Percentiles rank a stretch among this genome's conserved stretches.
Evolutionary conservation across 306 rosid genomes (phyloP).

Genomic region (Glycine tomentella): DNA sequence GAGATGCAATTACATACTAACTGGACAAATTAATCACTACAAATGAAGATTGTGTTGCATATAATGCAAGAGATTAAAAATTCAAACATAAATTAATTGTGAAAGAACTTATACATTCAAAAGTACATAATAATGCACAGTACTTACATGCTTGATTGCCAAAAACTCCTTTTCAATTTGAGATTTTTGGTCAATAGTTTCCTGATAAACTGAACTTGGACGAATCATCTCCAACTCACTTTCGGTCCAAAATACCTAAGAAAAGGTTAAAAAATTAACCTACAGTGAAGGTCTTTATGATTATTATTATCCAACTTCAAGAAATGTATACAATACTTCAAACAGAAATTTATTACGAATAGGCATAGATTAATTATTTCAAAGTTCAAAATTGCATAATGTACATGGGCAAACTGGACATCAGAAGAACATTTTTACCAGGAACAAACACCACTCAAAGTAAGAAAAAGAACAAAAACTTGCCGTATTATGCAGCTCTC

Average conservation of each 20-base stretch:
- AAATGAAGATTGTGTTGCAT: not conserved
- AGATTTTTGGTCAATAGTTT: constrained; percentile 67
- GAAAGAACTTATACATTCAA: constrained; percentile 1
- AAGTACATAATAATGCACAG: constrained; percentile 32
- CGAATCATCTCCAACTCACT: constrained; percentile 80
- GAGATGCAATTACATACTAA: constrained; percentile 10
- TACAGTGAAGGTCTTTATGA: not conserved
- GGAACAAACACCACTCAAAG: not conserved
- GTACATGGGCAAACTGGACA: not conserved
- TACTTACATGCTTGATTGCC: constrained; percentile 59
- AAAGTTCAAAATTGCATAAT: constrained; percentile 28
- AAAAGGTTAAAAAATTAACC: constrained; percentile 39
- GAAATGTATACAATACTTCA: constrained; percentile 20
- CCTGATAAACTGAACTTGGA: constrained; percentile 66
- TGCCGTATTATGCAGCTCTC: constrained; percentile 71
- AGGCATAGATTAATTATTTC: not conserved
- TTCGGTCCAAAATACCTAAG: constrained; percentile 75
- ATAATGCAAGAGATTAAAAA: not conserved
- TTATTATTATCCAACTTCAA: constrained; percentile 23
- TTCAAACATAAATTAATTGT: constrained; percentile 22
- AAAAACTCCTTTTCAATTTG: constrained; percentile 65
- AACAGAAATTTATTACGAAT: constrained; percentile 1
- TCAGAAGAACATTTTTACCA: not conserved
- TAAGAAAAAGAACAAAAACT: constrained; percentile 43
- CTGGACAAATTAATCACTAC: not conserved